Percentiles rank a stretch among this genome's conserved stretches.
Conservation (phyloP, 305 asterid species). For the Fraxinus greggii region DNA sequence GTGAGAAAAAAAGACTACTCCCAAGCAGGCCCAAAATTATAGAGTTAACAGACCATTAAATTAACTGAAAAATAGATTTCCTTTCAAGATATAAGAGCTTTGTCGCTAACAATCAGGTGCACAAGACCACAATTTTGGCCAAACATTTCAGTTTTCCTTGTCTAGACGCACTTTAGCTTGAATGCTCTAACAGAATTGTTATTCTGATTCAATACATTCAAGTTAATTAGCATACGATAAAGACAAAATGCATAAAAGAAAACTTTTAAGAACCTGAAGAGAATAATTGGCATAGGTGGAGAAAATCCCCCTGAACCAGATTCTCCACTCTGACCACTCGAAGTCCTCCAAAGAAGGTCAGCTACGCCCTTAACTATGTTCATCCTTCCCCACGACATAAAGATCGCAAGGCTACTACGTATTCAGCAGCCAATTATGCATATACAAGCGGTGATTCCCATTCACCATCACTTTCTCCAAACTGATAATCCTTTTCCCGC, state of each 20-base stretch:
- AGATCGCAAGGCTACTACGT: constrained; percentile 27
- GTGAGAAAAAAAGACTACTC: too few relatives aligned
- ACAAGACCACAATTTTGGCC: not conserved
- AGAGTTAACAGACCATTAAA: not conserved
- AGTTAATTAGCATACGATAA: not conserved
- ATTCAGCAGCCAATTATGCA: constrained; percentile 27
- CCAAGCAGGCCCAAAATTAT: not conserved
- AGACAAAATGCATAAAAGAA: constrained; percentile 5
- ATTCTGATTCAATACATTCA: not conserved
- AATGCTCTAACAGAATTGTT: constrained; percentile 12
- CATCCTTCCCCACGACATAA: constrained; percentile 53
- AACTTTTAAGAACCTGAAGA: constrained; percentile 61
- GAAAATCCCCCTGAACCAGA: constrained; percentile 54
- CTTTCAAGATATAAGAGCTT: not conserved
- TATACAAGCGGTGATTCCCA: constrained; percentile 18
- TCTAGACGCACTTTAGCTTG: constrained; percentile 2
- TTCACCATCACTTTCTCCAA: constrained; percentile 33
- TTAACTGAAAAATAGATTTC: not conserved
- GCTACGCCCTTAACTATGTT: constrained; percentile 93
- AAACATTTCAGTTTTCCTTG: constrained; percentile 7
- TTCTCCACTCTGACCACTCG: constrained; percentile 69
- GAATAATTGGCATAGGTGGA: constrained; percentile 57
- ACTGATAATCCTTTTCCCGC: constrained; percentile 16
- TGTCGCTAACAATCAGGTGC: not conserved
- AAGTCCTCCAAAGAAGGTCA: constrained; percentile 78